Percentiles rank a stretch among this genome's conserved stretches.
These are phyloP conservation scores for Ceratocystis harringtonii DNA, from an alignment of 2,329 filamentous ascomycete species.

Conservation along the genomic window DNA sequence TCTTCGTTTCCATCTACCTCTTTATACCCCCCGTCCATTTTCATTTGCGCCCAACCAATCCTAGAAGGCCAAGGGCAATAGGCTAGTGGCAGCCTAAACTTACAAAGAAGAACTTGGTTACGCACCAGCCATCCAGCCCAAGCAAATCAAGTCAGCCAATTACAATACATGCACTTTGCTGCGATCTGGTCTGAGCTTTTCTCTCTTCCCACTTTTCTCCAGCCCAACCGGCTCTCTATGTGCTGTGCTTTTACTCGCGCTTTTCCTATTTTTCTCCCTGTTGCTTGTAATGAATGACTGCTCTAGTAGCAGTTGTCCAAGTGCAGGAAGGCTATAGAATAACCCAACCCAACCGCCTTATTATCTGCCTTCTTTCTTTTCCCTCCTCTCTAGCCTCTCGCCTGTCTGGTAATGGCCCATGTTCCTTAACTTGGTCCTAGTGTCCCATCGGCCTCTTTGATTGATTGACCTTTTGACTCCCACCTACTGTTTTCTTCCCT, in stretches of 20 bases:
- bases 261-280: background rate
- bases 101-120: background rate
- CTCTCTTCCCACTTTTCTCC: background rate
- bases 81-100: conserved; percentile 14
- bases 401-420: background rate
- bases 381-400: too few relatives aligned
- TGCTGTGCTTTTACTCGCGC: background rate
- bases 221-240: background rate
- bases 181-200: conserved; percentile 1
- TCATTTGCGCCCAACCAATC: conserved; percentile 15
- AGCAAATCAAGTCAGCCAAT: background rate
- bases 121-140: conserved; percentile 1
- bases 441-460: background rate
- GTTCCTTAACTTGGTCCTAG: background rate
- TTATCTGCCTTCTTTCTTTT: background rate
- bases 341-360: background rate
- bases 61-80: background rate
- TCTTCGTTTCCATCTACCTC: background rate
- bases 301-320: background rate
- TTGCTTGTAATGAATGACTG: background rate
- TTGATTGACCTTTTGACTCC: background rate
- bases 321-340: background rate
- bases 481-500: background rate
- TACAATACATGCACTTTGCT: background rate
- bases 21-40: background rate